Conservation (phyloP, 768 basidiomycete species). For the Galerina marginata region DNA sequence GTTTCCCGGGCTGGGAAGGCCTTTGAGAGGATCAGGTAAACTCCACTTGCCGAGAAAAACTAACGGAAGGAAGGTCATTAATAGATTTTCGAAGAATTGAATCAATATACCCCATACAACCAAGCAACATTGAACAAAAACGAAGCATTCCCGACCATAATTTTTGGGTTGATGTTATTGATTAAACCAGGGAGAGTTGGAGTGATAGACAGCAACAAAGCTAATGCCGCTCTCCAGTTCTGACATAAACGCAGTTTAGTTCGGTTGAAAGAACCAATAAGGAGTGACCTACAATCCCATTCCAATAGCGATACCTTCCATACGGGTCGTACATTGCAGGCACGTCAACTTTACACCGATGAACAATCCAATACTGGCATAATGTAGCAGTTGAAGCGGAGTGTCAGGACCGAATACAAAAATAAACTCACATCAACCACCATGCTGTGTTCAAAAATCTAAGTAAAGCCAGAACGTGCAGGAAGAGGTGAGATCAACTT, state of each 20-base stretch:
- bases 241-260: conserved; percentile 27
- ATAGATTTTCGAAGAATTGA: not conserved
- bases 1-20: conserved; percentile 48
- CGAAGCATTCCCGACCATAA: conserved; percentile 62
- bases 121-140: conserved; percentile 75
- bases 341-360: conserved; percentile 74
- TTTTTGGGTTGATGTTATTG: conserved; percentile 68
- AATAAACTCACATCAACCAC: conserved; percentile 46
- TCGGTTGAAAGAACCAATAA: not conserved
- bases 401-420: not conserved
- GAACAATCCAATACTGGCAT: conserved; percentile 77
- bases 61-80: conserved; percentile 16
- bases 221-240: conserved; percentile 84
- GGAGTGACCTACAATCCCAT: conserved; percentile 64
- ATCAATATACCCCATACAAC: conserved; percentile 68
- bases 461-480: not conserved
- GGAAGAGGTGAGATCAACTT: conserved; percentile 28
- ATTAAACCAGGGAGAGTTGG: conserved; percentile 82
- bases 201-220: conserved; percentile 69
- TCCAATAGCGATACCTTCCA: conserved; percentile 79
- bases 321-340: conserved; percentile 84
- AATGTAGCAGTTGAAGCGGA: not conserved
- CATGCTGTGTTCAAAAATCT: conserved; percentile 38
- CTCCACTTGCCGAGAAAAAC: conserved; percentile 42
- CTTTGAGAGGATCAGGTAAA: conserved; percentile 44